phyloP scores from a whole-genome alignment of 2,329 filamentous ascomycete genomes.

The Bipolaris victoriae region DNA sequence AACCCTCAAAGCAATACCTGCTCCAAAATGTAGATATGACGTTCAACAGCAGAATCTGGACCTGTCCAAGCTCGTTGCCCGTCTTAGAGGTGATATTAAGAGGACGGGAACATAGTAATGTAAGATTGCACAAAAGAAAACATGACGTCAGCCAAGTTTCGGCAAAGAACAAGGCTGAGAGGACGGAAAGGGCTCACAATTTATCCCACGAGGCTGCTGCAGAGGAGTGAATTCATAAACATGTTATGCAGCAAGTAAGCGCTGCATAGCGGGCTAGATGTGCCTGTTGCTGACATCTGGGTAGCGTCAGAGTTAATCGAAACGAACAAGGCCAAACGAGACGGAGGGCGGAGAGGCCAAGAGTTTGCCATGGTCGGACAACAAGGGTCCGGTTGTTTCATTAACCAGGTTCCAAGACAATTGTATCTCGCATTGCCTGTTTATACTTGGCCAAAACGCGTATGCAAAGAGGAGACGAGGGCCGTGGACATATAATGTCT shows the following conservation, averaged over 20 bases:
- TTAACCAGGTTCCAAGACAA: slow-evolving; percentile 10
- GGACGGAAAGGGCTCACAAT: not conserved
- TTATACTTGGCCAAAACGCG: not conserved
- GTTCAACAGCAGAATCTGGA: no score
- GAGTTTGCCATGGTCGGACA: slow-evolving; percentile 11
- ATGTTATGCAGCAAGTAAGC: not conserved
- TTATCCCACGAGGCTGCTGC: not conserved
- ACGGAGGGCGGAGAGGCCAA: slow-evolving; percentile 7
- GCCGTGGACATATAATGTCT: not conserved
- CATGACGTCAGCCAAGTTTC: not conserved
- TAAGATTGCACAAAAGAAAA: not conserved
- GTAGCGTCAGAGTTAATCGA: not conserved
- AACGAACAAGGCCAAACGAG: slow-evolving; percentile 5
- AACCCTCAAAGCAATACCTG: no score
- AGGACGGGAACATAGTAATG: not conserved
- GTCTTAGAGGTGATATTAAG: not conserved
- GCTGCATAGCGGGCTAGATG: not conserved
- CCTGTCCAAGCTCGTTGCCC: no score
- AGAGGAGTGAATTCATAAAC: not conserved
- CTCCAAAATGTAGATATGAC: no score
- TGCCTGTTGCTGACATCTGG: not conserved
- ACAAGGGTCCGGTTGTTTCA: slow-evolving; percentile 14
- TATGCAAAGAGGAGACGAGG: not conserved
- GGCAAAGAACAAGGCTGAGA: not conserved
- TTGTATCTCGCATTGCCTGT: slow-evolving; percentile 4